phyloP scores from a whole-genome alignment of 768 basidiomycete genomes.

The Termitomyces sp. region DNA sequence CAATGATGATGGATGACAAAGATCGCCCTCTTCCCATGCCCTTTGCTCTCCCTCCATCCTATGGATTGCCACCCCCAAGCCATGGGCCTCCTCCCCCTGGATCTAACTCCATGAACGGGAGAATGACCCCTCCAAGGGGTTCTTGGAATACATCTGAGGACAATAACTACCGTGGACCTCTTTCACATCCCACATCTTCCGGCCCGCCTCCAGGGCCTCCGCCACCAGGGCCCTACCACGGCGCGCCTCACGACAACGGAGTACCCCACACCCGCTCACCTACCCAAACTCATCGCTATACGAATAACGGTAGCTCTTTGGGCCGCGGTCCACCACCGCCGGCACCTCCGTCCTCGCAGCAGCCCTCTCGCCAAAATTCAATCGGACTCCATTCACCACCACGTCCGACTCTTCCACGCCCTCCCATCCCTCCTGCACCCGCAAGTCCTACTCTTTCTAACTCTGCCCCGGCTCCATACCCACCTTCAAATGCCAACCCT shows the following conservation, averaged over 20 bases:
- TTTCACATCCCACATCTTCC: constrained; percentile 19
- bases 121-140: constrained; percentile 28
- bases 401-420: constrained; percentile 19
- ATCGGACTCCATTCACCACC: constrained; percentile 32
- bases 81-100: constrained; percentile 18
- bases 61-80: constrained; percentile 11
- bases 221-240: constrained; percentile 20
- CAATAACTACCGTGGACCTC: constrained; percentile 25
- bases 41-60: constrained; percentile 42
- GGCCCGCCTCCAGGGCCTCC: constrained; percentile 21
- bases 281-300: constrained; percentile 38
- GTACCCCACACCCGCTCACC: constrained; percentile 32
- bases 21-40: constrained; percentile 53
- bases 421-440: constrained; percentile 23
- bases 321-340: constrained; percentile 19
- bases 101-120: constrained; percentile 18
- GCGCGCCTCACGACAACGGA: constrained; percentile 14
- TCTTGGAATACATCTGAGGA: constrained; percentile 30
- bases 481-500: constrained; percentile 14
- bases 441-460: constrained; percentile 15
- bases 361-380: constrained; percentile 24
- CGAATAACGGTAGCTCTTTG: constrained; percentile 17
- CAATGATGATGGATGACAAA: constrained; percentile 39
- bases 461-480: constrained; percentile 7
- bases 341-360: constrained; percentile 12